A percentile compares a stretch with the other conserved stretches of the same genome.
Evolutionary conservation across 495 filamentous ascomycete genomes (phyloP).

Genomic region (Annulohypoxylon bovei): DNA sequence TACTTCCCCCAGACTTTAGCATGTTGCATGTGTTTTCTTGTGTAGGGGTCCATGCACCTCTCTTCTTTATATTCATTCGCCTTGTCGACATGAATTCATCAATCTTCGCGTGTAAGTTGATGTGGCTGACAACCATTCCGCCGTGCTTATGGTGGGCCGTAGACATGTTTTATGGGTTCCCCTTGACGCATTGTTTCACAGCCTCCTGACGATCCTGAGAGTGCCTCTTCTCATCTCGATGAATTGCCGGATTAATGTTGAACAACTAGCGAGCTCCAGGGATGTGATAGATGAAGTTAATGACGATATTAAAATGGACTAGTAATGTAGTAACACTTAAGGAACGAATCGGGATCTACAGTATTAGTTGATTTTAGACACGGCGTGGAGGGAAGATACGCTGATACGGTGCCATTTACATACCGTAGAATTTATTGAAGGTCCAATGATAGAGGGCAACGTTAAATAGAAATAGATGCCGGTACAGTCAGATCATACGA

Average conservation of each 20-base stretch:
- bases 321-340: conserved; percentile 12
- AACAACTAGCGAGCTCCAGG: conserved; percentile 11
- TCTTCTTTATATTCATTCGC: conserved; percentile 13
- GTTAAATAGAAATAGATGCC: background rate
- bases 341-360: conserved; percentile 34
- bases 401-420: conserved; percentile 22
- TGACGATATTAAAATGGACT: conserved; percentile 31
- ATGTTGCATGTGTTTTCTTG: conserved; percentile 17
- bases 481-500: conserved; percentile 35
- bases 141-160: conserved; percentile 21
- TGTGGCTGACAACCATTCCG: background rate
- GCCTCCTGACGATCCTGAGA: conserved; percentile 17
- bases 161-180: conserved; percentile 10
- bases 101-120: conserved; percentile 17
- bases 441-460: background rate
- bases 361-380: conserved; percentile 8
- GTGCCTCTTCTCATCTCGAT: conserved; percentile 1
- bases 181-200: conserved; percentile 15
- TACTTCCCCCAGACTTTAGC: conserved; percentile 33
- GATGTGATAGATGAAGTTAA: conserved; percentile 18
- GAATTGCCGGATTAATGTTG: conserved; percentile 4
- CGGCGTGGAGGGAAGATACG: conserved; percentile 2
- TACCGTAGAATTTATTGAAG: background rate
- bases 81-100: conserved; percentile 25
- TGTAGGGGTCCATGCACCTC: conserved; percentile 8